Percentiles rank a stretch among this genome's conserved stretches.
phyloP scores from a whole-genome alignment of 176 grass and related monocot species.

The Urochloa ruziziensis region DNA sequence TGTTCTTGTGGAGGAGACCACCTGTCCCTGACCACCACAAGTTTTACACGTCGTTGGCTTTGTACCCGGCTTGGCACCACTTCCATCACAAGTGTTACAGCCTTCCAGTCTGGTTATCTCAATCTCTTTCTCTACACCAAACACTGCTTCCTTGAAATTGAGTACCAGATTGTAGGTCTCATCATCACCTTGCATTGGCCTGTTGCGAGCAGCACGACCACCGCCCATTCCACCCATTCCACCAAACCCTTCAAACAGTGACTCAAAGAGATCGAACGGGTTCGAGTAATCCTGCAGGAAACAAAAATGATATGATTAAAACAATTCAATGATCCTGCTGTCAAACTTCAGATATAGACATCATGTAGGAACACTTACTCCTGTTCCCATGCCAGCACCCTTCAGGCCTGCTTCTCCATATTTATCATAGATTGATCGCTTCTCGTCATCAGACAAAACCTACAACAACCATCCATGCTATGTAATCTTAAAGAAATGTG shows the following conservation, averaged over 20 bases:
- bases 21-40: conserved; percentile 94
- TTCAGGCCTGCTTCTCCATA: conserved; percentile 98
- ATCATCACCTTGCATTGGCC: conserved; percentile 93
- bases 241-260: conserved; percentile 92
- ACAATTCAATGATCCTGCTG: neutral
- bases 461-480: conserved; percentile 23
- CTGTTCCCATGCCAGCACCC: conserved; percentile 92
- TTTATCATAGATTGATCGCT: conserved; percentile 89
- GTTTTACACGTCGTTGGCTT: conserved; percentile 75
- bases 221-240: conserved; percentile 93
- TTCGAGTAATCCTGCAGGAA: conserved; percentile 82
- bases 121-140: conserved; percentile 96
- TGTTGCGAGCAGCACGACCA: conserved; percentile 71
- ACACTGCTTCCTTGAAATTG: conserved; percentile 95
- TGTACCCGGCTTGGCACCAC: conserved; percentile 85
- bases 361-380: conserved; percentile 54
- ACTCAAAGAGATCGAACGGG: conserved; percentile 95
- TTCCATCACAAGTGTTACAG: conserved; percentile 88
- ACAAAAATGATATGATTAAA: conserved; percentile 31
- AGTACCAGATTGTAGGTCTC: conserved; percentile 87
- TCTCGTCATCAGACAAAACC: conserved; percentile 96
- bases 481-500: conserved; percentile 19
- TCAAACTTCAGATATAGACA: conserved; percentile 20
- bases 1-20: conserved; percentile 82
- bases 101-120: conserved; percentile 78